Conservation (phyloP, 73 alveolate genomes). For the Uronychia binucleata region DNA sequence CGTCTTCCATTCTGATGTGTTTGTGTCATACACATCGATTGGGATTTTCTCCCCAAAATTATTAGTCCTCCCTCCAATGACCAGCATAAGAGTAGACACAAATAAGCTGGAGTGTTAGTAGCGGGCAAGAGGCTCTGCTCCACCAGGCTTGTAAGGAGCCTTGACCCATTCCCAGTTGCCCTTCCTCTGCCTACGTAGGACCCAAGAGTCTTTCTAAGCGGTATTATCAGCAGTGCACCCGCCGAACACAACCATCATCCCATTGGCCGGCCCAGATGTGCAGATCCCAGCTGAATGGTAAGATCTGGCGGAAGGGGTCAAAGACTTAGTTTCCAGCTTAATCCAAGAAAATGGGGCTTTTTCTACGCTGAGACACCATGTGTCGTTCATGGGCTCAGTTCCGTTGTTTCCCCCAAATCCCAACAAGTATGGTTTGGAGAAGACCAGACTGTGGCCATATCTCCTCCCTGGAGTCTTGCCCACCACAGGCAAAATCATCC, state of each 20-base stretch:
- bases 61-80: slow-evolving; percentile 90
- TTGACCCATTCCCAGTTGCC: slow-evolving; percentile 94
- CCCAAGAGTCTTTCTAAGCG: slow-evolving; percentile 83
- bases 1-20: slow-evolving; percentile 84
- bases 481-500: slow-evolving; percentile 88
- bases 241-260: slow-evolving; percentile 88
- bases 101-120: slow-evolving; percentile 80
- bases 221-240: slow-evolving; percentile 80
- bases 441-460: slow-evolving; percentile 88
- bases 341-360: slow-evolving; percentile 87
- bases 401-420: slow-evolving; percentile 92
- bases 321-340: slow-evolving; percentile 66
- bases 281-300: slow-evolving; percentile 87
- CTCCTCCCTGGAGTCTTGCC: slow-evolving; percentile 93
- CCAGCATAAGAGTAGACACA: slow-evolving; percentile 71
- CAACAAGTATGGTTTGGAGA: slow-evolving; percentile 77
- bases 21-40: slow-evolving; percentile 88
- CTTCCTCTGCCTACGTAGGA: slow-evolving; percentile 88
- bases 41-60: slow-evolving; percentile 74
- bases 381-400: slow-evolving; percentile 87
- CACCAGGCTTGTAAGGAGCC: slow-evolving; percentile 83
- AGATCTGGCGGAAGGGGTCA: slow-evolving; percentile 79
- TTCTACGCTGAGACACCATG: slow-evolving; percentile 86
- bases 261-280: slow-evolving; percentile 82
- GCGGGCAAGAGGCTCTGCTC: slow-evolving; percentile 73